Evolutionary conservation across 2,329 filamentous ascomycete species (phyloP), one percentile per base, ranked within the genome.

Genomic region (Chrysoporthe deuterocubensis): DNA sequence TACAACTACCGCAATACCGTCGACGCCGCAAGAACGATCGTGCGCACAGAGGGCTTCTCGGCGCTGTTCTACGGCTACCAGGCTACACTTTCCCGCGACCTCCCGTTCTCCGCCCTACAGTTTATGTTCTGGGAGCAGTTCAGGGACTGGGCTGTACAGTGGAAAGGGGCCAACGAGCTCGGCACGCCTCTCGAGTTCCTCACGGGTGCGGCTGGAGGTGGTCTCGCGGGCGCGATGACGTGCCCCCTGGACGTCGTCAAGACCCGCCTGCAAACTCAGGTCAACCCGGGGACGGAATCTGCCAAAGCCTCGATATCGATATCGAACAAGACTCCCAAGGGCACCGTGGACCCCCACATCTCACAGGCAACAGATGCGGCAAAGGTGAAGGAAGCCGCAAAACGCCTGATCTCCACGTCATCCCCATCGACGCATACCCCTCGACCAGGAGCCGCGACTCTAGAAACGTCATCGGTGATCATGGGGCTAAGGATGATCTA

Each of bases 111-210:
- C 0, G 96, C 96, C 0, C 82, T 99, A 13, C 96, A 99, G 76
- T 98, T 99, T 79, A 95, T 96, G 75, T 97, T 99, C 77, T 99
- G 97, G 83, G 96, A 99, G 79, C 93, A 98, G 78, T 94, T 94
- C 76, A 92, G 94, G 74, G 88, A 85, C 58, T 87, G 93, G 85
- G 94, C 96, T 0, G 91, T 91, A 75, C 79, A 88, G 64, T 96
- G 91, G 85, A 90, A 92, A 75, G 88, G 91, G 44, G 91, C 90
- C 70, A 87, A 90, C 67, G 93, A 97, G 68, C 96, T 99, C 64
- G 96, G 96, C 0, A 80, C 96, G 44, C 85, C 89, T 0, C 79
- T 98, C 48, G 96, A 99, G 77, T 90, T 98, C 34, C 79, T 96
- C 16, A 99, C 96, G 0, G 96, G 94, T 18, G 94, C 92, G 3